Percentiles rank a stretch among this genome's conserved stretches.
Conservation (phyloP, 2,329 filamentous ascomycete genomes). For the Ilyonectria robusta region DNA sequence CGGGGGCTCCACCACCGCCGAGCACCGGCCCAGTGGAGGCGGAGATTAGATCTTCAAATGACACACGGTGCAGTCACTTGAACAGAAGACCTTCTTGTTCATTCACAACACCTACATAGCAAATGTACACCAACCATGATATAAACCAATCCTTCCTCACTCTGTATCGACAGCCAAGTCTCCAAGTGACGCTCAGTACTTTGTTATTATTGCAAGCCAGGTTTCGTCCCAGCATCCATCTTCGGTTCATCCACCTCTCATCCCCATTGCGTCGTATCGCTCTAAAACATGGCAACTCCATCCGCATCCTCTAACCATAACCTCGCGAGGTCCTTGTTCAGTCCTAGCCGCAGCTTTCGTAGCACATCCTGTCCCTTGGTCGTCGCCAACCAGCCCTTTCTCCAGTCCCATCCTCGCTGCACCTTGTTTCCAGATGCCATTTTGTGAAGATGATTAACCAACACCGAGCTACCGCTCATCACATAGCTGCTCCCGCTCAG, state of each 20-base stretch:
- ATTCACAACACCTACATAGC: neutral
- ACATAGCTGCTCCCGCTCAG: constrained; percentile 74
- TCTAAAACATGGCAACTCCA: constrained; percentile 60
- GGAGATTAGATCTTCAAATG: neutral
- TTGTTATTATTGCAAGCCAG: constrained; percentile 37
- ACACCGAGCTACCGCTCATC: constrained; percentile 81
- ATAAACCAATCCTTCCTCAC: constrained; percentile 2
- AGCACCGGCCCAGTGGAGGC: constrained; percentile 35
- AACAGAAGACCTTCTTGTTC: neutral
- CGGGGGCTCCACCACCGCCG: constrained; percentile 42
- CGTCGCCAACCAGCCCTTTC: constrained; percentile 78
- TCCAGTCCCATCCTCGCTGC: constrained; percentile 83
- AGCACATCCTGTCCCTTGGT: constrained; percentile 80
- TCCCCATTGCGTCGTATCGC: neutral
- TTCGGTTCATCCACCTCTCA: constrained; percentile 25
- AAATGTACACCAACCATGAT: constrained; percentile 21
- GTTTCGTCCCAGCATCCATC: constrained; percentile 31
- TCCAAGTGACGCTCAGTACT: constrained; percentile 21
- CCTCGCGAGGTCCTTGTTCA: constrained; percentile 81
- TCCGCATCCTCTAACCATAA: constrained; percentile 79
- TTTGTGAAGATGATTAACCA: constrained; percentile 74
- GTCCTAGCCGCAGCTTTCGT: constrained; percentile 76
- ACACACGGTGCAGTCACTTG: neutral
- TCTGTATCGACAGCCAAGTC: neutral
- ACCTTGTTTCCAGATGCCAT: constrained; percentile 67